These are phyloP conservation scores for Thalia dealbata DNA, from an alignment of 176 grass and related monocot species.

Conservation along the genomic window DNA sequence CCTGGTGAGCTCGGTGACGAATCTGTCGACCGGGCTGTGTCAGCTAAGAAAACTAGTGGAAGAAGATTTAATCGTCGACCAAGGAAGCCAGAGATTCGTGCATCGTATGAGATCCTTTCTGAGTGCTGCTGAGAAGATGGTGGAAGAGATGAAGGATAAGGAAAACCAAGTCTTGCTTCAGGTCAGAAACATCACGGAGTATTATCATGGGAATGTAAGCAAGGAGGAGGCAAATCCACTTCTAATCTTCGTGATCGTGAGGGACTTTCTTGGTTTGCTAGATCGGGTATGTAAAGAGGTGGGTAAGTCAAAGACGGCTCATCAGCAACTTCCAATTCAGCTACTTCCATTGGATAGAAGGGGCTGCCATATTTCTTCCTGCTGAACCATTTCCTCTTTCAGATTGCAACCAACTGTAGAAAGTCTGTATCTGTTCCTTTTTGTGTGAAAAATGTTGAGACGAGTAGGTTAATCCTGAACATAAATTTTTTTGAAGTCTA, in stretches of 20 bases:
- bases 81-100: slow-evolving; percentile 35
- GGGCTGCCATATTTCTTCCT: slow-evolving; percentile 19
- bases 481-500: background rate
- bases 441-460: background rate
- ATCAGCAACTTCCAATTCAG: slow-evolving; percentile 29
- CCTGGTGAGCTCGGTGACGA: slow-evolving; percentile 51
- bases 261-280: slow-evolving; percentile 76
- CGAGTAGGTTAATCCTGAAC: background rate
- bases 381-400: background rate
- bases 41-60: slow-evolving; percentile 48
- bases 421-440: background rate
- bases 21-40: slow-evolving; percentile 43
- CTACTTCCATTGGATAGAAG: background rate
- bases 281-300: slow-evolving; percentile 81
- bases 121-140: slow-evolving; percentile 38
- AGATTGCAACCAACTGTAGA: slow-evolving; percentile 1
- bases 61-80: slow-evolving; percentile 15
- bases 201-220: slow-evolving; percentile 84
- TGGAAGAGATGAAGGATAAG: slow-evolving; percentile 58
- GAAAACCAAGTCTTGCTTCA: slow-evolving; percentile 56
- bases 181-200: slow-evolving; percentile 82
- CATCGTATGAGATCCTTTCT: slow-evolving; percentile 48
- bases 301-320: slow-evolving; percentile 24
- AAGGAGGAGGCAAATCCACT: slow-evolving; percentile 81
- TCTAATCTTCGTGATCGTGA: slow-evolving; percentile 85